Evolutionary conservation across 2,329 filamentous ascomycete species (phyloP).

Genomic region (Beauveria scarabaeidicola): DNA sequence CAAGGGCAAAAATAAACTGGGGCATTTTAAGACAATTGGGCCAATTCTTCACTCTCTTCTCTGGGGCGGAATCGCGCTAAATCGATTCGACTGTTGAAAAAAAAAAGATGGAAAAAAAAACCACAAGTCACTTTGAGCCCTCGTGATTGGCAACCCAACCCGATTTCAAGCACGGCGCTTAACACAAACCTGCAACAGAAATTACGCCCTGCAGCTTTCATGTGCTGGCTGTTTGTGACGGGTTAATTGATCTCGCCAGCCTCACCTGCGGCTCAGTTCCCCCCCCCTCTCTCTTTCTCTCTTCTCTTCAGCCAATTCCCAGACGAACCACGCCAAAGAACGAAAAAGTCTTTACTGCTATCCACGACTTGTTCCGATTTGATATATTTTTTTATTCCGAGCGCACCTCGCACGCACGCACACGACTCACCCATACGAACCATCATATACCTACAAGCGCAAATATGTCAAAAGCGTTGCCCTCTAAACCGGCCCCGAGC

Average conservation of each 20-base stretch:
- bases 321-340: neutral
- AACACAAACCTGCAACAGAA: neutral
- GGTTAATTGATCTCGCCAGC: neutral
- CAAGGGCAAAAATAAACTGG: neutral
- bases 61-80: neutral
- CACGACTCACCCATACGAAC: neutral
- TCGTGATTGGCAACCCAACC: neutral
- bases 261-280: neutral
- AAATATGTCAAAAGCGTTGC: neutral
- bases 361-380: neutral
- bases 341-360: neutral
- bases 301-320: neutral
- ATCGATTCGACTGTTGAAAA: neutral
- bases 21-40: slow-evolving; percentile 1
- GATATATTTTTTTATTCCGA: neutral
- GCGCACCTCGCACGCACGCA: neutral
- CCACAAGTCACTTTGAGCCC: neutral
- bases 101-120: neutral
- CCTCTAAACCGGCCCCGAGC: neutral
- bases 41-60: neutral
- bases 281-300: neutral
- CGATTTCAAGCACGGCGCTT: neutral
- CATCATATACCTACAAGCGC: neutral
- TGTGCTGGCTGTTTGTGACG: neutral
- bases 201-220: neutral